Evolutionary conservation across 345 rosid species (phyloP).

Genomic region (Syzygium grande): DNA sequence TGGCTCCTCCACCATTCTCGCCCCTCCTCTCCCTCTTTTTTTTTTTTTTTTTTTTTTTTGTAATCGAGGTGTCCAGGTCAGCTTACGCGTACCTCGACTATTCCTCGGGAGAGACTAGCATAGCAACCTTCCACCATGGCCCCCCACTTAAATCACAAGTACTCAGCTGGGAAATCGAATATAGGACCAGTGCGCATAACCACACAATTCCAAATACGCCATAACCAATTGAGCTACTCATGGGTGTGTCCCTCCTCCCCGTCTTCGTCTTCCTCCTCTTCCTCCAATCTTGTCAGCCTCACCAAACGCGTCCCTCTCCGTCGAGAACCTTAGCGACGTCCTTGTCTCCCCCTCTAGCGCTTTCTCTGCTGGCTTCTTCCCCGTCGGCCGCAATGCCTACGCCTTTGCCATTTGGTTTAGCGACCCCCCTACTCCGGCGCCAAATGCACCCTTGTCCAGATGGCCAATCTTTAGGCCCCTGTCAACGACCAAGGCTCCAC

Average conservation of each 20-base stretch:
- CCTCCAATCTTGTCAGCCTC: not conserved
- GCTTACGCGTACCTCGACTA: too few relatives aligned
- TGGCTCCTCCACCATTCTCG: not conserved
- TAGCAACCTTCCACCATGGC: too few relatives aligned
- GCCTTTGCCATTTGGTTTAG: constrained; percentile 22
- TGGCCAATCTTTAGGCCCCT: constrained; percentile 31
- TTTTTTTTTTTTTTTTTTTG: too few relatives aligned
- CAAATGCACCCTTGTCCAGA: constrained; percentile 18
- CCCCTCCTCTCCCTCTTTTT: not conserved
- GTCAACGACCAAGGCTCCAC: constrained; percentile 28
- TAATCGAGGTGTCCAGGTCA: too few relatives aligned
- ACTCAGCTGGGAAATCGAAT: too few relatives aligned
- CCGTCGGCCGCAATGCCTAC: constrained; percentile 12
- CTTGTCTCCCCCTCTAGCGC: constrained; percentile 9
- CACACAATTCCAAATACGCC: too few relatives aligned
- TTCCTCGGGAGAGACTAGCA: too few relatives aligned
- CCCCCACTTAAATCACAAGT: too few relatives aligned
- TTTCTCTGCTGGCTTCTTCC: constrained; percentile 22
- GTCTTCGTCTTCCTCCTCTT: not conserved
- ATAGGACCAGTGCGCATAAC: too few relatives aligned
- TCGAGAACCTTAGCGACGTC: constrained; percentile 2
- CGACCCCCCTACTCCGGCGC: not conserved
- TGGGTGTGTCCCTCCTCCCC: not conserved
- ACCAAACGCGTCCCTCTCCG: constrained; percentile 10
- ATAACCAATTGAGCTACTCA: too few relatives aligned